These are phyloP conservation scores for Alternaria longipes DNA, from an alignment of 2,329 filamentous ascomycete genomes.

Conservation along the genomic window DNA sequence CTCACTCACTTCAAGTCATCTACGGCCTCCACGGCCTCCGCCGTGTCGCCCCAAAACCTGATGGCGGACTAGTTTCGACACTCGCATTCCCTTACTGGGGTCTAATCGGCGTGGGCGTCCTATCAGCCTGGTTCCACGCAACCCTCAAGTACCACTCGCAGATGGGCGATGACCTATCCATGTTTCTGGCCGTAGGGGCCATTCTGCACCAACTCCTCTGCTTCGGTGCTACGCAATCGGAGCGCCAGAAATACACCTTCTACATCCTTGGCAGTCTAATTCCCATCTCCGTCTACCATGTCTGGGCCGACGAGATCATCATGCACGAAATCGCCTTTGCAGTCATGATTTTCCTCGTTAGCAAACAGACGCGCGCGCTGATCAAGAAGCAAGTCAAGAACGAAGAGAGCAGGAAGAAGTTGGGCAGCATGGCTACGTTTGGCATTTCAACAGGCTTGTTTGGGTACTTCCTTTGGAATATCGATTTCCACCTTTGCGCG, in stretches of 20 bases:
- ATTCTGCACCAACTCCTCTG: conserved; percentile 62
- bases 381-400: conserved; percentile 40
- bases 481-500: conserved; percentile 64
- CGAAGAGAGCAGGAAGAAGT: conserved; percentile 28
- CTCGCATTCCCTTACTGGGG: conserved; percentile 54
- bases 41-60: conserved; percentile 31
- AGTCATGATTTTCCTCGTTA: conserved; percentile 54
- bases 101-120: conserved; percentile 55
- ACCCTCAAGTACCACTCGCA: conserved; percentile 58
- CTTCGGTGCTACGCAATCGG: conserved; percentile 42
- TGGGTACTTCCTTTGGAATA: conserved; percentile 64
- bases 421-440: conserved; percentile 39
- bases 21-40: conserved; percentile 49
- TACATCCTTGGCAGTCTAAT: conserved; percentile 43
- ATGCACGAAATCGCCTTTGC: conserved; percentile 53
- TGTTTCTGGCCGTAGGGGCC: conserved; percentile 64
- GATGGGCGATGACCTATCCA: conserved; percentile 67
- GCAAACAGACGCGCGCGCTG: conserved; percentile 36
- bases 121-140: conserved; percentile 55
- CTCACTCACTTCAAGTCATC: conserved; percentile 35
- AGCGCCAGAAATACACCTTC: conserved; percentile 37
- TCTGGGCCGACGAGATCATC: conserved; percentile 52
- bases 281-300: conserved; percentile 49
- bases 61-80: conserved; percentile 45
- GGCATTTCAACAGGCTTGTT: conserved; percentile 57